Base-by-base conservation (phyloP, 2,329 filamentous ascomycete species). In the Thielaviopsis populi region DNA sequence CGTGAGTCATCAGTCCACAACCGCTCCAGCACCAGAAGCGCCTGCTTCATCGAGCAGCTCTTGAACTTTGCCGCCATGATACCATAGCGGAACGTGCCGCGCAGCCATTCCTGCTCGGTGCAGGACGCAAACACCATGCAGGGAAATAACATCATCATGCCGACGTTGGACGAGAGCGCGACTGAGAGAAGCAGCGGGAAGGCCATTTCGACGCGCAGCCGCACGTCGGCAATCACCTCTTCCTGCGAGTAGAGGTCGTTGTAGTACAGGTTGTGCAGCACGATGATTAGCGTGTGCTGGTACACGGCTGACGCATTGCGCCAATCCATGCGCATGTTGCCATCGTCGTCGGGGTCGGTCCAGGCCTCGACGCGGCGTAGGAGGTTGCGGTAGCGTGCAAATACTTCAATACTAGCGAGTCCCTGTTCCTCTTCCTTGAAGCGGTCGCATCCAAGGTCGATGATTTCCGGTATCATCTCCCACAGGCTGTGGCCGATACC, bases 111-210 rank as follows among this genome's bases (percentile, higher is more conserved):
- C 30, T 66, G 54, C 40, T 66, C 65, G n/a, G 65, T 66, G 15
- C 65, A 63, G 10, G 65, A 63, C 2, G 56, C 61, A n/a, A 66
- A 48, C 2, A 66, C 40, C 61, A 66, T 37, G n/a, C 53, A 60
- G 6, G 65, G 65, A 24, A 66, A 63, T 27, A 66, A 30, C 61
- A 66, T 63, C 37, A 61, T 66, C 24, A 54, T 53, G n/a, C 65
- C 65, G 15, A 62, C 58, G 46, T 66, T 66, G 8, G 65, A 66
- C 19, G 58, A 63, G 19, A 66, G 58, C 11, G 61, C 65, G 3
- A 66, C 65, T 13, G 65, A 66, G 11, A 66, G 42, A 5, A 66
- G 40, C 48, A 66, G 50, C 22, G 65, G 65, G 50, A 66, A 66
- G 5, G 61, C 65, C 46, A 30, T 46, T 22, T 63, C 65, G 13